A percentile compares a stretch with the other conserved stretches of the same genome.
phyloP scores from a whole-genome alignment of 2,329 filamentous ascomycete species.

The Talaromyces sp. region DNA sequence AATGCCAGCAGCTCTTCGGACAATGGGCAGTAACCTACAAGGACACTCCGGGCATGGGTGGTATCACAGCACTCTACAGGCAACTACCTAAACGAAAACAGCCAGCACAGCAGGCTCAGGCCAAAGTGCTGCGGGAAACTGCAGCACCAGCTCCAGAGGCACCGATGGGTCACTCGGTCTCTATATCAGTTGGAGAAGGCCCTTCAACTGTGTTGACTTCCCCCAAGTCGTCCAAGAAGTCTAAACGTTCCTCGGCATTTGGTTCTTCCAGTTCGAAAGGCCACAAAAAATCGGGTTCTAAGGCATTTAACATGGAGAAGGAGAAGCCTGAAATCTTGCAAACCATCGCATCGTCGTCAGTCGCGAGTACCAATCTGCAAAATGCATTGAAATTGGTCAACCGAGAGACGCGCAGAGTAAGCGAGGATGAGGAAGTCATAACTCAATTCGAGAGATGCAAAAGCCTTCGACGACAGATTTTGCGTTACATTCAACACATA shows the following conservation, averaged over 20 bases:
- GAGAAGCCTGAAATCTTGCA: constrained; percentile 85
- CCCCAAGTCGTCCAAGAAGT: constrained; percentile 27
- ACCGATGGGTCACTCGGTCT: constrained; percentile 39
- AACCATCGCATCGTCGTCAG: constrained; percentile 82
- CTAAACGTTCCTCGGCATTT: constrained; percentile 32
- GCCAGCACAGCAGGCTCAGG: constrained; percentile 70
- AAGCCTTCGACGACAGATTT: constrained; percentile 72
- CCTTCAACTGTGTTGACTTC: constrained; percentile 36
- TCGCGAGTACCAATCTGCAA: constrained; percentile 84
- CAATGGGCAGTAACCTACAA: constrained; percentile 85
- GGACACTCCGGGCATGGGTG: constrained; percentile 72
- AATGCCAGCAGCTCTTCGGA: constrained; percentile 81
- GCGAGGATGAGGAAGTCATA: constrained; percentile 72
- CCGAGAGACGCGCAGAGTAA: constrained; percentile 81
- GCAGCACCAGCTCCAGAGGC: constrained; percentile 49
- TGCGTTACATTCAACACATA: constrained; percentile 89
- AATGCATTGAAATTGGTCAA: constrained; percentile 90
- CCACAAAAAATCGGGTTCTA: constrained; percentile 52
- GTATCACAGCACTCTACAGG: constrained; percentile 74
- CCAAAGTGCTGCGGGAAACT: constrained; percentile 78
- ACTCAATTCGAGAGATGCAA: constrained; percentile 84
- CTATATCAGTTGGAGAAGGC: constrained; percentile 37
- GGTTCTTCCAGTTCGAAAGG: constrained; percentile 45
- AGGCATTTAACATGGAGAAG: constrained; percentile 75
- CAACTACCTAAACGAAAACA: constrained; percentile 67